A percentile compares a stretch with the other conserved stretches of the same genome.
Conservation (phyloP, 306 rosid genomes). For the Ormosia emarginata region DNA sequence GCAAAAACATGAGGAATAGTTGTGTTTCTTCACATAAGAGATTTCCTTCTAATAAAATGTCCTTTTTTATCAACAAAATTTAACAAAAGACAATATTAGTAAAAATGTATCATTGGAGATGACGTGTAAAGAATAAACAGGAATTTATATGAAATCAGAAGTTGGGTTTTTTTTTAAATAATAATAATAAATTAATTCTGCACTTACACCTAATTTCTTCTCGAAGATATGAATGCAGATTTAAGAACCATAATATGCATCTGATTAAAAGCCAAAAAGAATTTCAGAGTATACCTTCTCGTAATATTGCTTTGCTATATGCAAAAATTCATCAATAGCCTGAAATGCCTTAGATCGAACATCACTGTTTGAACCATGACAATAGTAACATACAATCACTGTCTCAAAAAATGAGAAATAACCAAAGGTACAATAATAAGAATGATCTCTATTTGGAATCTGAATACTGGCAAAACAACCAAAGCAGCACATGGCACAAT, state of each 20-base stretch:
- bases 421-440: neutral
- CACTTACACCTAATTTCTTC: conserved; percentile 18
- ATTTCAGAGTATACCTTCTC: conserved; percentile 65
- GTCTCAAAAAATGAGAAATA: neutral
- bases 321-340: conserved; percentile 93
- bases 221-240: neutral
- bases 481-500: conserved; percentile 12
- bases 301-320: conserved; percentile 66
- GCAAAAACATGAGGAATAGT: neutral
- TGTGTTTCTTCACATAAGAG: conserved; percentile 2
- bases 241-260: conserved; percentile 10
- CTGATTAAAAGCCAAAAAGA: conserved; percentile 24
- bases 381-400: conserved; percentile 13
- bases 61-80: neutral
- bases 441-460: conserved; percentile 21
- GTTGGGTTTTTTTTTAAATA: neutral
- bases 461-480: conserved; percentile 17
- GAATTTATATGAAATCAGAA: conserved; percentile 13
- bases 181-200: neutral
- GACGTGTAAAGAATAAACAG: conserved; percentile 5
- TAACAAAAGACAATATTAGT: neutral
- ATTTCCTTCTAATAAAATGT: neutral
- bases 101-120: conserved; percentile 1
- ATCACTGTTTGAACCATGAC: conserved; percentile 60
- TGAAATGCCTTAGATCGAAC: conserved; percentile 91